A percentile compares a stretch with the other conserved stretches of the same genome.
Evolutionary conservation across 2,329 filamentous ascomycete genomes (phyloP).

Genomic region (Coleophoma crateriformis): DNA sequence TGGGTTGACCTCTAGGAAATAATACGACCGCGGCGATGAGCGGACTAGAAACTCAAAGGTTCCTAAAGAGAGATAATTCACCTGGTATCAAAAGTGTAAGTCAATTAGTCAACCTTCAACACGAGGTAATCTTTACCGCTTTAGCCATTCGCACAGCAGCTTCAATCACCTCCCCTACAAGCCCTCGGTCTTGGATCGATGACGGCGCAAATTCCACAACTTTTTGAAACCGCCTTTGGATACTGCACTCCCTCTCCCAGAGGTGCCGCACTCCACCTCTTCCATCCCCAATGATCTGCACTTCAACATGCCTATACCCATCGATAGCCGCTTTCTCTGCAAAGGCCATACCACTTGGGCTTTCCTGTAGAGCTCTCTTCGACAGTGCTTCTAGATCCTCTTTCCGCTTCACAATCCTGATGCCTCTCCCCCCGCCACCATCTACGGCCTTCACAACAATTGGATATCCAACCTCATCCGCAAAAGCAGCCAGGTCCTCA

Average conservation of each 20-base stretch:
- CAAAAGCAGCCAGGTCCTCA: conserved; percentile 48
- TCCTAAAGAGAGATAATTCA: conserved; percentile 52
- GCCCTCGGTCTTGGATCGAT: conserved; percentile 47
- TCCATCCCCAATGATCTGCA: conserved; percentile 62
- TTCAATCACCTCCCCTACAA: conserved; percentile 25
- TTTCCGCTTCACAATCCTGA: conserved; percentile 45
- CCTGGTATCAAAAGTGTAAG: conserved; percentile 21
- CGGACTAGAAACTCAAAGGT: conserved; percentile 61
- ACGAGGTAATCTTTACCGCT: conserved; percentile 27
- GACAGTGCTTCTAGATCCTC: conserved; percentile 47
- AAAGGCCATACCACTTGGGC: conserved; percentile 51
- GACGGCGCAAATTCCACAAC: conserved; percentile 66
- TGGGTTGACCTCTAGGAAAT: conserved; percentile 24
- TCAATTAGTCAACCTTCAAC: no score
- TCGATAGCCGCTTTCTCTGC: conserved; percentile 53
- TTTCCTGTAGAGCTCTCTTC: conserved; percentile 53
- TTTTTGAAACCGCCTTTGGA: conserved; percentile 65
- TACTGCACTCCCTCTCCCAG: conserved; percentile 62
- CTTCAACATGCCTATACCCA: conserved; percentile 61
- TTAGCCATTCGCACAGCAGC: conserved; percentile 48
- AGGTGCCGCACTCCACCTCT: conserved; percentile 50
- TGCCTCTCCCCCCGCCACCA: conserved; percentile 61
- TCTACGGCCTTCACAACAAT: conserved; percentile 56
- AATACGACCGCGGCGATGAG: conserved; percentile 36
- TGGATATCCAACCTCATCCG: conserved; percentile 31